phyloP scores from a whole-genome alignment of 768 basidiomycete genomes.

The Boletus eberwhitei region DNA sequence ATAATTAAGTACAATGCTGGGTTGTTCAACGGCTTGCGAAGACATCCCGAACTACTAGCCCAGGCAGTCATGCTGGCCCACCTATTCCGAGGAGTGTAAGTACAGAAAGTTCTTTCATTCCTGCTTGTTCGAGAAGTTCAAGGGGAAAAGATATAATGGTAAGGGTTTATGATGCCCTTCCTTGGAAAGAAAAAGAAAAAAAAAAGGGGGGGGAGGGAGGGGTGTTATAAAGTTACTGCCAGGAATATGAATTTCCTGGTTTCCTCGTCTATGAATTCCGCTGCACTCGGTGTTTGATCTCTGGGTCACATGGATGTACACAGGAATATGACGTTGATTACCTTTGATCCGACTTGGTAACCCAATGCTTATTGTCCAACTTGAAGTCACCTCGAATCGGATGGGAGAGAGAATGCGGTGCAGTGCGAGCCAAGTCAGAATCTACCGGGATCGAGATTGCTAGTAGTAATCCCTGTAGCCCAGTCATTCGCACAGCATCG shows the following conservation, averaged over 20 bases:
- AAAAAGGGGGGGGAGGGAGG: too few relatives aligned
- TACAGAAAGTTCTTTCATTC: too few relatives aligned
- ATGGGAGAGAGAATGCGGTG: not conserved
- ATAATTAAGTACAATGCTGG: constrained; percentile 5
- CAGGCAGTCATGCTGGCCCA: too few relatives aligned
- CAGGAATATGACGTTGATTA: too few relatives aligned
- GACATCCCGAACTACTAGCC: too few relatives aligned
- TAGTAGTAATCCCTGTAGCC: not conserved
- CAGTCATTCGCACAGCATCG: not conserved
- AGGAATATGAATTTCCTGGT: too few relatives aligned
- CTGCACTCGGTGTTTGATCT: not conserved
- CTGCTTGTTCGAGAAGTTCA: not conserved
- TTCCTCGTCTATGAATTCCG: too few relatives aligned
- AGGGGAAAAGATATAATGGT: not conserved
- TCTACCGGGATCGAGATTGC: not conserved
- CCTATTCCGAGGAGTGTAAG: not conserved
- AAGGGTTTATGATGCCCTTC: not conserved
- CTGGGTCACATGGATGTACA: not conserved
- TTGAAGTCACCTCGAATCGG: not conserved
- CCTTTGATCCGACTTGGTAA: not conserved
- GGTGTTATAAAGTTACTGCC: not conserved
- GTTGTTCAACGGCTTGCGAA: not conserved
- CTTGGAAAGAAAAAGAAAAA: not conserved
- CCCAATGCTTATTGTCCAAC: not conserved
- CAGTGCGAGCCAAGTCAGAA: not conserved